These are phyloP conservation scores for Inga laurina DNA, from an alignment of 306 rosid genomes.

Conservation along the genomic window DNA sequence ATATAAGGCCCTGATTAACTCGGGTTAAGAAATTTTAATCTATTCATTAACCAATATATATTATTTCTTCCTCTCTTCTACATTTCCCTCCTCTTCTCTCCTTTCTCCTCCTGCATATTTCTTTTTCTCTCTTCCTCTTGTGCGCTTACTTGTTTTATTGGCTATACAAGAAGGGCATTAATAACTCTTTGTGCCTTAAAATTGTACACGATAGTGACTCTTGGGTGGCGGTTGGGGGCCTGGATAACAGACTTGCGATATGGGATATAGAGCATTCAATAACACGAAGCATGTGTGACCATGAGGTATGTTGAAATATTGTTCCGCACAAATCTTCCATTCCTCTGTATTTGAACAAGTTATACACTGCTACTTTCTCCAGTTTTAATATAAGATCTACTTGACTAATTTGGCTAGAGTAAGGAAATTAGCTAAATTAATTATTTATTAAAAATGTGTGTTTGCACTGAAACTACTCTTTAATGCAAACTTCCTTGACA, in stretches of 20 bases:
- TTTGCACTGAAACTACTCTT: no score
- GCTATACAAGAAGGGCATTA: background rate
- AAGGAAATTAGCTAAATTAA: no score
- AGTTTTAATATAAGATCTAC: no score
- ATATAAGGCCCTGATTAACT: background rate
- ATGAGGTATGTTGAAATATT: conserved; percentile 60
- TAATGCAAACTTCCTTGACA: no score
- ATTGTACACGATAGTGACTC: conserved; percentile 47
- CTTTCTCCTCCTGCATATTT: no score
- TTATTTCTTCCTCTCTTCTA: background rate
- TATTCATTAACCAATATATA: background rate
- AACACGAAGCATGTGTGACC: conserved; percentile 68
- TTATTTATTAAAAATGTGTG: no score
- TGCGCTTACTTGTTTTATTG: background rate
- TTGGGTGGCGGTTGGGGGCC: conserved; percentile 85
- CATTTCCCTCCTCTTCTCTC: background rate
- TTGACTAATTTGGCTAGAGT: no score
- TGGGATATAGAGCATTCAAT: conserved; percentile 81
- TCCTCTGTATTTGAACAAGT: background rate
- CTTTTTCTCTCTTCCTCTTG: background rate
- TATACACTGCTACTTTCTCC: no score
- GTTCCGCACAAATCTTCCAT: conserved; percentile 4
- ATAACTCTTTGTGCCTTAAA: conserved; percentile 17
- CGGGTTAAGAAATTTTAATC: background rate
- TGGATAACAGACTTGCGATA: conserved; percentile 73